Conservation (phyloP, 495 filamentous ascomycete species). For the Aspergillus steynii region DNA sequence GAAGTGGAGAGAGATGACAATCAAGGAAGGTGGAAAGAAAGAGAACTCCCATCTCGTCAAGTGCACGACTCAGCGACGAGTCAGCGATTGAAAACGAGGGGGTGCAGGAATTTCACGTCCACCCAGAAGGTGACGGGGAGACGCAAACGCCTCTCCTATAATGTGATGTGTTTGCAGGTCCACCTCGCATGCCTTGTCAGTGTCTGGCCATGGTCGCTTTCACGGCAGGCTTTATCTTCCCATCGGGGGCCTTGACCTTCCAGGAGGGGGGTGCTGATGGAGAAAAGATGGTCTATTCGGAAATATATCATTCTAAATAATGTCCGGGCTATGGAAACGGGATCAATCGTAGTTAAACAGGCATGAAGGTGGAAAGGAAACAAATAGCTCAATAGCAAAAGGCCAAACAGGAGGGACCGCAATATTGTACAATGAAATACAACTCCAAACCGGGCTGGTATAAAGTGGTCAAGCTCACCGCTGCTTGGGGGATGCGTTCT, state of each 20-base stretch:
- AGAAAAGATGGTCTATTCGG: slow-evolving; percentile 9
- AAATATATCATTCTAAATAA: slow-evolving; percentile 10
- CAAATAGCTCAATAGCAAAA: slow-evolving; percentile 10
- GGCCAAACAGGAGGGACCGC: not conserved
- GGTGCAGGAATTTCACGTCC: not conserved
- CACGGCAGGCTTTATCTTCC: too few relatives aligned
- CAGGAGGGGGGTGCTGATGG: not conserved
- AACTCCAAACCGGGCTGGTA: slow-evolving; percentile 1
- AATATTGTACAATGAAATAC: slow-evolving; percentile 16
- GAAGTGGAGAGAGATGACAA: too few relatives aligned
- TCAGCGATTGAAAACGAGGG: not conserved
- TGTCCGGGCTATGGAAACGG: too few relatives aligned
- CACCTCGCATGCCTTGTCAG: too few relatives aligned
- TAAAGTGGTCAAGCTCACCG: slow-evolving; percentile 6
- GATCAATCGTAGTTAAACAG: slow-evolving; percentile 1
- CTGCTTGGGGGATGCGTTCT: slow-evolving; percentile 6
- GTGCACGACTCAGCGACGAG: slow-evolving; percentile 6
- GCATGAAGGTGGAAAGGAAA: slow-evolving; percentile 3
- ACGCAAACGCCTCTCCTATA: not conserved
- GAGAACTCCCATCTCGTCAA: too few relatives aligned
- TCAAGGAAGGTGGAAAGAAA: too few relatives aligned
- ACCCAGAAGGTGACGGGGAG: not conserved
- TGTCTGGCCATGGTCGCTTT: too few relatives aligned
- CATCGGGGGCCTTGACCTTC: not conserved
- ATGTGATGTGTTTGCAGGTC: too few relatives aligned